Evolutionary conservation across 225 moss, liverwort and hornwort genomes (phyloP).

Genomic region (Marchantia polymorpha): DNA sequence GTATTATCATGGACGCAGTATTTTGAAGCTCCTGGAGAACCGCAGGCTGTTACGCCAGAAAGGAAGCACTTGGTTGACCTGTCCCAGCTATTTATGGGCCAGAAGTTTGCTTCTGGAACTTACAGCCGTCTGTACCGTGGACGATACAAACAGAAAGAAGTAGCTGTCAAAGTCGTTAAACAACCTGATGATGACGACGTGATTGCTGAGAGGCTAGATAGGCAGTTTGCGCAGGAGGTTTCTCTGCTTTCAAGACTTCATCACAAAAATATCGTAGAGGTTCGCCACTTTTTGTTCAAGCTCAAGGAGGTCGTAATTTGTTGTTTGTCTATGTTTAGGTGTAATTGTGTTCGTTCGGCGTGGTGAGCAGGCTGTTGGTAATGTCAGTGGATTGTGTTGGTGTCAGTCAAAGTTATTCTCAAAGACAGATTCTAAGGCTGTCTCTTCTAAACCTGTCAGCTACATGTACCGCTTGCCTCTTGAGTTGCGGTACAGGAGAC

Average conservation of each 20-base stretch:
- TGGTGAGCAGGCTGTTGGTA: background rate
- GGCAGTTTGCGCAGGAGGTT: conserved; percentile 88
- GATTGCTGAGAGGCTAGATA: conserved; percentile 49
- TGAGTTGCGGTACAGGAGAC: background rate
- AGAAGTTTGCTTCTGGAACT: conserved; percentile 66
- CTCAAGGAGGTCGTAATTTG: background rate
- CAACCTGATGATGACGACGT: conserved; percentile 59
- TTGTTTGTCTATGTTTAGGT: background rate
- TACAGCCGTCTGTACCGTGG: conserved; percentile 83
- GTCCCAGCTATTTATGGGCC: conserved; percentile 67
- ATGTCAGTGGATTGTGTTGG: background rate
- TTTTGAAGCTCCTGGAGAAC: conserved; percentile 25
- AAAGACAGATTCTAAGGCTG: too few species aligned
- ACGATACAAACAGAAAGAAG: conserved; percentile 64
- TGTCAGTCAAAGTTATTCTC: too few species aligned
- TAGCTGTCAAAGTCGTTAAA: conserved; percentile 77
- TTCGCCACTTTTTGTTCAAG: conserved; percentile 9
- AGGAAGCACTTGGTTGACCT: conserved; percentile 54
- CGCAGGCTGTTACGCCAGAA: conserved; percentile 51
- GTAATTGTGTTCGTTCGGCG: background rate
- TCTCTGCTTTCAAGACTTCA: conserved; percentile 62
- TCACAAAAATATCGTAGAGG: conserved; percentile 75
- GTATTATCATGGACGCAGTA: conserved; percentile 31
- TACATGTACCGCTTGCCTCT: too few species aligned
- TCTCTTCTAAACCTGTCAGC: too few species aligned